These are phyloP conservation scores for Conticribra weissflogii DNA, from an alignment of 108 stramenopile genomes.

Conservation along the genomic window DNA sequence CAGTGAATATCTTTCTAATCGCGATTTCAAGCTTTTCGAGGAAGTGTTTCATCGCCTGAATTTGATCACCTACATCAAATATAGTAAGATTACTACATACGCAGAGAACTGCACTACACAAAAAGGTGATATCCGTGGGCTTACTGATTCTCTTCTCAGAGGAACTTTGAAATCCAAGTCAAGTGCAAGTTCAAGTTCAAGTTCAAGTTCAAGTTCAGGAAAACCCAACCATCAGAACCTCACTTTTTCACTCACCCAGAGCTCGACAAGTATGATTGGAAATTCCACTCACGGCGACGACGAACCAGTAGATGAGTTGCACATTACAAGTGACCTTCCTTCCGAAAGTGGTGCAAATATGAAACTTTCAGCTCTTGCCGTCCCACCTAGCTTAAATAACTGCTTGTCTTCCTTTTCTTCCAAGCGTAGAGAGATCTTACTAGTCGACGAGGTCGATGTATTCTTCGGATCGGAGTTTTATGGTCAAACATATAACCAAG, in stretches of 20 bases:
- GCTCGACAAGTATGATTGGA: background rate
- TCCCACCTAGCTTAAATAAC: too few species aligned
- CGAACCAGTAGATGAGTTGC: too few species aligned
- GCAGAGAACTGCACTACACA: constrained; percentile 60
- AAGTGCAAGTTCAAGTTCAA: background rate
- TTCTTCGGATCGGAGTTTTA: constrained; percentile 73
- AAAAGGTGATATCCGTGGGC: constrained; percentile 58
- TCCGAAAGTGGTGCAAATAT: too few species aligned
- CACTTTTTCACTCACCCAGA: too few species aligned
- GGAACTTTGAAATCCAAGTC: constrained; percentile 11
- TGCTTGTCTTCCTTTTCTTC: too few species aligned
- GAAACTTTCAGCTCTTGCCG: too few species aligned
- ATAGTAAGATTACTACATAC: constrained; percentile 64
- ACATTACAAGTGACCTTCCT: too few species aligned
- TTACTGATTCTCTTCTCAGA: constrained; percentile 51
- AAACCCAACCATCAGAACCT: too few species aligned
- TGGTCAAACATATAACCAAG: constrained; percentile 72
- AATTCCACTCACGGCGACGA: background rate
- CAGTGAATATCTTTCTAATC: constrained; percentile 61
- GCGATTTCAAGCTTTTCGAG: constrained; percentile 56
- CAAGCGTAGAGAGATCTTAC: constrained; percentile 31
- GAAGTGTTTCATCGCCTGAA: constrained; percentile 56
- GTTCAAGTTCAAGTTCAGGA: background rate
- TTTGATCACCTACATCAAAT: constrained; percentile 40
- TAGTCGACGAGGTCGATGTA: constrained; percentile 69